Base-by-base conservation (phyloP, 1,284 basidiomycete genomes). In the Ustilago curta region DNA sequence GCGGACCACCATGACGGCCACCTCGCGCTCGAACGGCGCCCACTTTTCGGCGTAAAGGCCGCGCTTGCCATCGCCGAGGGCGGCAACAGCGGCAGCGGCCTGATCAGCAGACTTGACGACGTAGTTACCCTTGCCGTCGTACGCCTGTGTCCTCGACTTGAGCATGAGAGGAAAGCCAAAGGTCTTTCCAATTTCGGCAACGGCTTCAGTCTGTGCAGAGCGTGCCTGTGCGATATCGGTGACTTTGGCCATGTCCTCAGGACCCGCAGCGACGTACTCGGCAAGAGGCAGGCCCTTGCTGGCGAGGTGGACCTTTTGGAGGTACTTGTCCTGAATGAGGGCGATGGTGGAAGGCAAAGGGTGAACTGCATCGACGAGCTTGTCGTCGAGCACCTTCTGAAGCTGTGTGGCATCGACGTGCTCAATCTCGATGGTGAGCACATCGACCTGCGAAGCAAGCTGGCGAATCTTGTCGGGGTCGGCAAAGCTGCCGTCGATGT, bases 1-100 rank as follows among this genome's bases (percentile, higher is more conserved):
- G 27, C 94, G 90, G 2, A 98, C 95, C 14, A 99, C 97, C 93
- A 99, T 97, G 49, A 99, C 95, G 0, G 96, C 95, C 29, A 98
- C 91, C 85, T 99, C 96, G 81, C 91, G 91, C 39, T 88, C 87
- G 80, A 99, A 98, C 0, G 91, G 90, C 0, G 95, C 93, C 91
- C 94, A 97, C 80, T 92, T 92, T 85, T 99, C 96, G 0, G 94
- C 96, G 80, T 99, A 99, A 5, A 98, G 87, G 9, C 87, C 35
- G 40, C 84, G 73, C 29, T 56, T 69, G 6, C 82, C 81, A 32
- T 78, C 81, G 31, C 85, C 85, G 23, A 87, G 81, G 14, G 85
- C 84, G 0, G 88, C 81, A 50, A 97, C 89, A 0, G 94, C 93
- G 14, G 89, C 87, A 14, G 70, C 42, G 3, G 89, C 88, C 58